A percentile compares a stretch with the other conserved stretches of the same genome.
Evolutionary conservation across 2,329 filamentous ascomycete genomes (phyloP).

Genomic region (Tolypocladium album): DNA sequence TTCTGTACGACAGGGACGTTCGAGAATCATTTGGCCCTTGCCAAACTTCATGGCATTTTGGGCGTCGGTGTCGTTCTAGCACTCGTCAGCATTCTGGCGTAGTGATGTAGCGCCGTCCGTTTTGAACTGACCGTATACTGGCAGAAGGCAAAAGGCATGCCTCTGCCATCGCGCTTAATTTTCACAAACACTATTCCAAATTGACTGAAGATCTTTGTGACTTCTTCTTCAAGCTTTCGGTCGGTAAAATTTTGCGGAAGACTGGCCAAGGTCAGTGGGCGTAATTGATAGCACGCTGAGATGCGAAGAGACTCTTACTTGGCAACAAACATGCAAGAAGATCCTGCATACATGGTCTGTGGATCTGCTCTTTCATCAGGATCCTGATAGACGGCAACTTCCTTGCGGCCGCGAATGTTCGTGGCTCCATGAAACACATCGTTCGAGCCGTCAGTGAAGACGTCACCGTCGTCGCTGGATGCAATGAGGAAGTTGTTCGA

Average conservation of each 20-base stretch:
- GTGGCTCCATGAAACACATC: neutral
- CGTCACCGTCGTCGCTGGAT: conserved; percentile 8
- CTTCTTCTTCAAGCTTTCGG: conserved; percentile 36
- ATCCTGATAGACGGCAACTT: conserved; percentile 2
- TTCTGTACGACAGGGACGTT: conserved; percentile 49
- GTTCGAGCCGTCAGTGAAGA: conserved; percentile 6
- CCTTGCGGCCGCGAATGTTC: neutral
- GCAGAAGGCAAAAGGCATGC: conserved; percentile 55
- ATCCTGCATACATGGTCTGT: conserved; percentile 40
- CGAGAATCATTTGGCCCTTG: conserved; percentile 37
- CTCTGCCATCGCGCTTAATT: conserved; percentile 44
- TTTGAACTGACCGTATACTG: conserved; percentile 45
- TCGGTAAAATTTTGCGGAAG: conserved; percentile 40
- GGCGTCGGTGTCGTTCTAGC: conserved; percentile 38
- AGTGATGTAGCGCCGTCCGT: too few species aligned
- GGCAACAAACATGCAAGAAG: conserved; percentile 53
- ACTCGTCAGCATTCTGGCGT: neutral
- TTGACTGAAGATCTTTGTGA: conserved; percentile 39
- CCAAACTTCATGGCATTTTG: conserved; percentile 34
- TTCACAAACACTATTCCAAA: conserved; percentile 52
- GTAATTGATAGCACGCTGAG: neutral
- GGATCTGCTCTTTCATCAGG: conserved; percentile 26
- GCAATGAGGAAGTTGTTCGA: conserved; percentile 6
- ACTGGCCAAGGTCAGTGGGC: conserved; percentile 23
- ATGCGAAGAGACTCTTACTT: conserved; percentile 40